Evolutionary conservation across 2,329 filamentous ascomycete genomes (phyloP).

Genomic region (Cladosporium phlei): DNA sequence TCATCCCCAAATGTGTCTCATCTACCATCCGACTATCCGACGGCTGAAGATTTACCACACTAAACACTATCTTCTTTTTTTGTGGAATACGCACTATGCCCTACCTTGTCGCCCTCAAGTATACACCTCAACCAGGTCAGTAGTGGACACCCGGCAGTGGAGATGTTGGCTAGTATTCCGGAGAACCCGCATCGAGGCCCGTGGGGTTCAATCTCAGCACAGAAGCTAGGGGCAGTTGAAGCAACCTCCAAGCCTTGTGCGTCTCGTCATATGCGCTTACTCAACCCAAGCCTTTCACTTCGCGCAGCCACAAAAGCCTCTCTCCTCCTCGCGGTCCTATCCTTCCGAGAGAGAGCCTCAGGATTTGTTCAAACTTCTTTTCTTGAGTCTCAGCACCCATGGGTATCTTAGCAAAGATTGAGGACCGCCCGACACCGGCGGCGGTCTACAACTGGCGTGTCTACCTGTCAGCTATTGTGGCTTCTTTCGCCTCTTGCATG

Average conservation of each 20-base stretch:
- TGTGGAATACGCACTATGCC: constrained; percentile 8
- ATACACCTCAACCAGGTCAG: constrained; percentile 4
- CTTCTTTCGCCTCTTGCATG: constrained; percentile 51
- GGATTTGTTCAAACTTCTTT: background rate
- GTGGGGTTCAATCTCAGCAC: constrained; percentile 11
- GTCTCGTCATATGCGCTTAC: constrained; percentile 7
- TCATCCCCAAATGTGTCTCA: background rate
- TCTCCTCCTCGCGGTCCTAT: background rate
- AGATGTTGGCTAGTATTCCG: constrained; percentile 7
- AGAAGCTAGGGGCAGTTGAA: no score
- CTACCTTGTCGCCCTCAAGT: constrained; percentile 3
- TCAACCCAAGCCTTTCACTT: constrained; percentile 1
- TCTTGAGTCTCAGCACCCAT: background rate
- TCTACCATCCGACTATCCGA: background rate
- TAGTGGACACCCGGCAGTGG: constrained; percentile 6
- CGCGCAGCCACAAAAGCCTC: constrained; percentile 12
- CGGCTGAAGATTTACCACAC: constrained; percentile 6
- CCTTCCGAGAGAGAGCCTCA: background rate
- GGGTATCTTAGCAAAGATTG: constrained; percentile 13
- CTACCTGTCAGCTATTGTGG: constrained; percentile 47
- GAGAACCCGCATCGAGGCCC: constrained; percentile 11
- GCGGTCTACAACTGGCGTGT: constrained; percentile 53
- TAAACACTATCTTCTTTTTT: background rate
- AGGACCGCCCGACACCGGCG: constrained; percentile 45
- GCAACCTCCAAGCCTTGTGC: background rate